Conservation (phyloP, 495 filamentous ascomycete species). For the Xylaria castorea region DNA sequence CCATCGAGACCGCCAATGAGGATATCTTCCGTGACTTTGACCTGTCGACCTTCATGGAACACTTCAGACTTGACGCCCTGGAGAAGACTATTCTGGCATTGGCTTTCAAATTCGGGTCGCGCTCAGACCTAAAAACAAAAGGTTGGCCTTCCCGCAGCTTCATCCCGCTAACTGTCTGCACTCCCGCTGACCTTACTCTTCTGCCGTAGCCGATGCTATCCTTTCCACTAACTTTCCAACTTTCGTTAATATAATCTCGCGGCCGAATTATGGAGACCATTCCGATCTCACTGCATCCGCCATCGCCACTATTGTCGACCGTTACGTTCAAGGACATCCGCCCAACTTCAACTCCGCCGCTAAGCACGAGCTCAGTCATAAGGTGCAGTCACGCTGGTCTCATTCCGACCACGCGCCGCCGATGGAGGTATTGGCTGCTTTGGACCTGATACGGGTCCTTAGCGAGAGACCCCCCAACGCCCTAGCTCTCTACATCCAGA, state of each 20-base stretch:
- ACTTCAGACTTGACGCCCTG: constrained; percentile 88
- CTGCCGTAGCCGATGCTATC: constrained; percentile 76
- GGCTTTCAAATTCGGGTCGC: constrained; percentile 81
- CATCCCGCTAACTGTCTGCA: constrained; percentile 7
- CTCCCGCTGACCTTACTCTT: constrained; percentile 34
- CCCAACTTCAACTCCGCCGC: constrained; percentile 79
- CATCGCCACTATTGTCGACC: constrained; percentile 78
- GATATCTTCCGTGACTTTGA: constrained; percentile 96
- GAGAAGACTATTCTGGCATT: constrained; percentile 88
- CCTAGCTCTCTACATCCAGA: constrained; percentile 79
- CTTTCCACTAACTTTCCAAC: constrained; percentile 73
- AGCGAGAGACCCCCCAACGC: constrained; percentile 64
- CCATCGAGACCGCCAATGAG: constrained; percentile 80
- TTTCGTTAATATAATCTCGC: constrained; percentile 75
- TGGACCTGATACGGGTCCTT: constrained; percentile 75
- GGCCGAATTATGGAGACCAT: constrained; percentile 61
- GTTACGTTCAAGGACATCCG: constrained; percentile 80
- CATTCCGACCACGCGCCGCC: constrained; percentile 66
- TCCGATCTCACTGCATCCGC: constrained; percentile 67
- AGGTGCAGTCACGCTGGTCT: constrained; percentile 70
- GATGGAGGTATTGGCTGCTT: constrained; percentile 71
- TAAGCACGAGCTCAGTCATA: constrained; percentile 69
- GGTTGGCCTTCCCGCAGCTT: constrained; percentile 58
- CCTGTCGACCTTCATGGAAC: constrained; percentile 87
- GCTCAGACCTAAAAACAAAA: constrained; percentile 84